A percentile compares a stretch with the other conserved stretches of the same genome.
Conservation (phyloP, 108 stramenopile species). For the Seminavis robusta region DNA sequence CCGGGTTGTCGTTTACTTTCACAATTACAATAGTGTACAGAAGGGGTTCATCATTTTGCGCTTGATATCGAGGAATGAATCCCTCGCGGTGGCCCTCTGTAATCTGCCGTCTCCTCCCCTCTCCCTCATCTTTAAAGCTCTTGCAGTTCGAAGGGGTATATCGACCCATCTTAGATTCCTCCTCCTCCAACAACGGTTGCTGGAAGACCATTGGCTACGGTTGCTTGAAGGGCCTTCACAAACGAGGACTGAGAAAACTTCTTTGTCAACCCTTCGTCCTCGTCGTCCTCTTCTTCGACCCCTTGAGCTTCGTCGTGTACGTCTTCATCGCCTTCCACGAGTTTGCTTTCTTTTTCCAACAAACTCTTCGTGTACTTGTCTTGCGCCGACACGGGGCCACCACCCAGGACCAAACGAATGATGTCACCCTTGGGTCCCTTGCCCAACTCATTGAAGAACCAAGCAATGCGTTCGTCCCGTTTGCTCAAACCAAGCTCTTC, state of each 20-base stretch:
- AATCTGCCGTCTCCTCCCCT: too few species aligned
- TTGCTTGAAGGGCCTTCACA: background rate
- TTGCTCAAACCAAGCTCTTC: constrained; percentile 45
- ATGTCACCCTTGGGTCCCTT: constrained; percentile 68
- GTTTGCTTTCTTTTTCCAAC: background rate
- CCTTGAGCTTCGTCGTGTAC: background rate
- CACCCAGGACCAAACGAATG: constrained; percentile 62
- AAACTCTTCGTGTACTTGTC: constrained; percentile 46
- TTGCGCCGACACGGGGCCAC: constrained; percentile 64
- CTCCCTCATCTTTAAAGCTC: too few species aligned
- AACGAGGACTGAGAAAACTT: constrained; percentile 2
- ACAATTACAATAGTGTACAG: too few species aligned
- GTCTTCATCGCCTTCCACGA: background rate
- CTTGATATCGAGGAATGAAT: too few species aligned
- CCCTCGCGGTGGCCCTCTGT: too few species aligned
- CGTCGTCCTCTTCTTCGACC: constrained; percentile 7
- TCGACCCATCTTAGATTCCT: too few species aligned
- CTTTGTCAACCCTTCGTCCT: background rate
- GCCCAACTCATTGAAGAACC: constrained; percentile 72
- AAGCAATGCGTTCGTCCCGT: constrained; percentile 75
- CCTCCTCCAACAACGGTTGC: too few species aligned
- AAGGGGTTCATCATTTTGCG: too few species aligned
- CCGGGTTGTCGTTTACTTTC: too few species aligned
- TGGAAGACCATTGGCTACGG: too few species aligned
- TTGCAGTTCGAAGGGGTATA: too few species aligned